Conservation (phyloP, 2,329 filamentous ascomycete genomes). For the Fusarium nanum region DNA sequence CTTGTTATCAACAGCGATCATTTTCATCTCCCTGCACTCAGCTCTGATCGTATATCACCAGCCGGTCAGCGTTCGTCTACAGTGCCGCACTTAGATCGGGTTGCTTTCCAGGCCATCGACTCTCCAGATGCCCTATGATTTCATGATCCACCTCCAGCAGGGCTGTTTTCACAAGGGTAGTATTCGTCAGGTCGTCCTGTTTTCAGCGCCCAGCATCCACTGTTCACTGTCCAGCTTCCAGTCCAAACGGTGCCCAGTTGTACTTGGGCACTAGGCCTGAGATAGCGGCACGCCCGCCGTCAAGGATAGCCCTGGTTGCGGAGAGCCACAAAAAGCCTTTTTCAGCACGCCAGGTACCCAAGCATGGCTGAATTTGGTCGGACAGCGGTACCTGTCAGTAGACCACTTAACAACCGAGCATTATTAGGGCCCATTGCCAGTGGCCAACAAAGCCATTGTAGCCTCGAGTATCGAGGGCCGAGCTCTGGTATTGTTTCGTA, state of each 20-base stretch:
- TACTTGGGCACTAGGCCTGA: constrained; percentile 32
- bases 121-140: constrained; percentile 47
- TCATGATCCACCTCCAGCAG: constrained; percentile 45
- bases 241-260: constrained; percentile 37
- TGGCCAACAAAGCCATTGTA: constrained; percentile 20
- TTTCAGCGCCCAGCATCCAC: constrained; percentile 32
- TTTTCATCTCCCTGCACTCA: constrained; percentile 25
- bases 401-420: constrained; percentile 13
- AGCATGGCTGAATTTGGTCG: constrained; percentile 36
- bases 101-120: constrained; percentile 38
- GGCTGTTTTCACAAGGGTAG: constrained; percentile 41
- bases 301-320: constrained; percentile 43
- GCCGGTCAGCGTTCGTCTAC: constrained; percentile 2
- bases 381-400: constrained; percentile 36
- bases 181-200: constrained; percentile 41
- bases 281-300: constrained; percentile 41
- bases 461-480: constrained; percentile 20
- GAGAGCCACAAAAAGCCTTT: constrained; percentile 38
- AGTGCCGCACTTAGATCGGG: constrained; percentile 39
- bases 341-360: constrained; percentile 41
- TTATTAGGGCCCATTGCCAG: constrained; percentile 9
- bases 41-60: constrained; percentile 25
- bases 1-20: constrained; percentile 12
- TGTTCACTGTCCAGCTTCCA: constrained; percentile 30
- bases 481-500: constrained; percentile 20